Evolutionary conservation across 768 basidiomycete genomes (phyloP).

Genomic region (Clathrus columnatus): DNA sequence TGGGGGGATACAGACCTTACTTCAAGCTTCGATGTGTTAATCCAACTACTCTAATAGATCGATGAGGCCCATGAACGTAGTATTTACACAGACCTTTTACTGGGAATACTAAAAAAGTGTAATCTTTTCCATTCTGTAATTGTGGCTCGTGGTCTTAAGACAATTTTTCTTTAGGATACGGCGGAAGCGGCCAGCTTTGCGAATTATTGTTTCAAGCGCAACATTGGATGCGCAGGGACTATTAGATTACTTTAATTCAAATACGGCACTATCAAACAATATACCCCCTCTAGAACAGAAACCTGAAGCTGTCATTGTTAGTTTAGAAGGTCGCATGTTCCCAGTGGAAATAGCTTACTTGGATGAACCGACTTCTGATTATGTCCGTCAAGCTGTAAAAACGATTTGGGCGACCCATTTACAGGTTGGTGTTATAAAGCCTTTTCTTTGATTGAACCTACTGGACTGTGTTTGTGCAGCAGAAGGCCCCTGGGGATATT

Average conservation of each 20-base stretch:
- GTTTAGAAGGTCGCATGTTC: constrained; percentile 88
- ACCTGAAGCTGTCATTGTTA: constrained; percentile 75
- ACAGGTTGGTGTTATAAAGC: constrained; percentile 41
- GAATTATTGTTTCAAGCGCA: constrained; percentile 91
- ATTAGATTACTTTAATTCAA: constrained; percentile 76
- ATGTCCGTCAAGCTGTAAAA: constrained; percentile 73
- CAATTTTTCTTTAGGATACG: constrained; percentile 56
- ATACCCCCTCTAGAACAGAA: constrained; percentile 23
- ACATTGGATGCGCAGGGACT: constrained; percentile 91
- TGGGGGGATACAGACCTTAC: constrained; percentile 23
- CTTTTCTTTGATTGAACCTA: background rate
- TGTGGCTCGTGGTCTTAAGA: background rate
- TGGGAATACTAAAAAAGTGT: constrained; percentile 91
- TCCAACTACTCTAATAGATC: constrained; percentile 43
- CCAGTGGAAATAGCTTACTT: constrained; percentile 92
- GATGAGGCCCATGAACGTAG: constrained; percentile 98
- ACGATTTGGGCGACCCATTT: constrained; percentile 70
- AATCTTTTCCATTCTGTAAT: constrained; percentile 14
- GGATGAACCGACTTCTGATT: constrained; percentile 67
- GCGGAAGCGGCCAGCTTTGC: constrained; percentile 79
- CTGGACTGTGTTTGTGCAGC: constrained; percentile 33
- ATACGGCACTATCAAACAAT: constrained; percentile 26
- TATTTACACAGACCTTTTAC: constrained; percentile 87
- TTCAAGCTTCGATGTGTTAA: background rate
- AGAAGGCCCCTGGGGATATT: constrained; percentile 71